A percentile compares a stretch with the other conserved stretches of the same genome.
phyloP scores from a whole-genome alignment of 2,329 filamentous ascomycete species.

The Lomentospora prolificans region DNA sequence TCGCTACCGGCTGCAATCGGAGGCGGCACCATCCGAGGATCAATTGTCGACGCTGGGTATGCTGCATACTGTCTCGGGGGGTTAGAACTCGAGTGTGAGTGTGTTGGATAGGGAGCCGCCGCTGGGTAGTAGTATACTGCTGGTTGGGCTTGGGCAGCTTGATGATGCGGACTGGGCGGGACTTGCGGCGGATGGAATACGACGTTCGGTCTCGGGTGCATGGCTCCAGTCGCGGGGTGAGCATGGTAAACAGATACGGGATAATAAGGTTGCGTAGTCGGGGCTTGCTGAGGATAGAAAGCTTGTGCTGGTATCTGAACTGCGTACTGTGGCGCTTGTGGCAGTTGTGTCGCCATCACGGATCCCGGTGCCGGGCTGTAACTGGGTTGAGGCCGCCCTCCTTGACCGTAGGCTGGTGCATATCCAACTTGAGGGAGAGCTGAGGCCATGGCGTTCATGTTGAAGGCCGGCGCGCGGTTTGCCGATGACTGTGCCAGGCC shows the following conservation, averaged over 20 bases:
- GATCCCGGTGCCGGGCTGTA: constrained; percentile 24
- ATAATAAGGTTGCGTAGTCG: constrained; percentile 35
- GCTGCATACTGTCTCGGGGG: not conserved
- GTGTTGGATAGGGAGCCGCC: not conserved
- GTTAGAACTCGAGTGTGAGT: not conserved
- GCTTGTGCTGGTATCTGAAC: constrained; percentile 29
- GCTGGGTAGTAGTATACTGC: not conserved
- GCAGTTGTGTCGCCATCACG: constrained; percentile 26
- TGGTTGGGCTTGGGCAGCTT: constrained; percentile 17
- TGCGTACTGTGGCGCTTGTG: constrained; percentile 30
- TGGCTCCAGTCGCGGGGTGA: constrained; percentile 22
- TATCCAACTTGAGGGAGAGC: constrained; percentile 32
- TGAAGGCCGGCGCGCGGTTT: constrained; percentile 24
- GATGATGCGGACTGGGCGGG: constrained; percentile 28
- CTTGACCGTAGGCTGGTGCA: constrained; percentile 26
- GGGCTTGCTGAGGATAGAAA: constrained; percentile 37
- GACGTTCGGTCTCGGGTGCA: constrained; percentile 28
- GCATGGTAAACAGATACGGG: constrained; percentile 27
- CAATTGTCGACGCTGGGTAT: not conserved
- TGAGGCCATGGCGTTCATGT: constrained; percentile 34
- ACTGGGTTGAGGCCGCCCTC: constrained; percentile 21
- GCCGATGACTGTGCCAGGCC: constrained; percentile 25
- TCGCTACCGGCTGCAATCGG: constrained; percentile 3
- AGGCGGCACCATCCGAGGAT: not conserved
- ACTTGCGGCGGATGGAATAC: constrained; percentile 34